Base-by-base conservation (phyloP, 805 yeast genomes). In the Candida tammaniensis region DNA sequence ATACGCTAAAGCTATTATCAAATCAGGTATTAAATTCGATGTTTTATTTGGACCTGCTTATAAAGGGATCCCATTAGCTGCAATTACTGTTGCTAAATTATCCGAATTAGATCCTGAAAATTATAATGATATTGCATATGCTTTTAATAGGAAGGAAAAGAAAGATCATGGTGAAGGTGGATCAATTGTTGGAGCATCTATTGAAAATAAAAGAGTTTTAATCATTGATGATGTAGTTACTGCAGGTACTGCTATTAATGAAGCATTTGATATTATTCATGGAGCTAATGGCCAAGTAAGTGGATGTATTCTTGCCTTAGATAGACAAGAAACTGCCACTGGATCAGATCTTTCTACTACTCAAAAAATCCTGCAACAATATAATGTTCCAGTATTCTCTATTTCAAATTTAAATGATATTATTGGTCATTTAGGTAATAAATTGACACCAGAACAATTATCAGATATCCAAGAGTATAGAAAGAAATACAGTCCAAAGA, bases 111-210 rank as follows among this genome's bases (percentile, higher is more conserved):
- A 86, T 39, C 86, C 87, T n/a, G 77, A 75, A 37, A 80, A 82
- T 53, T 88, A 78, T 54, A 78, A 76, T 33, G 59, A 78, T 40
- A 68, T 86, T 31, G 87, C 86, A 29, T 93, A 89, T 59, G 80
- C 97, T n/a, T 91, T 87, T 72, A 91, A 91, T 72, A 80, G 98
- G 61, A 93, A 91, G 66, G 96, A 88, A 62, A 83, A 84, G 70
- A 91, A 91, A 65, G 96, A 89, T 56, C 98, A 91, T 56, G 98
- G 98, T 37, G 98, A 91, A 67, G 98, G 98, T 47, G 98, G 98
- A 10, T 76, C 76, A 38, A 85, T 91, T 49, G 98, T 93, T 26
- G 98, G 98, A 23, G 78, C 84, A 29, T 61, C 77, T 5, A 73
- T 91, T 49, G 72, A 73, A 41, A 84, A 75, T 31, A 83, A 89